phyloP scores from a whole-genome alignment of 1,284 basidiomycete genomes.

The Boletus nobilissimus region DNA sequence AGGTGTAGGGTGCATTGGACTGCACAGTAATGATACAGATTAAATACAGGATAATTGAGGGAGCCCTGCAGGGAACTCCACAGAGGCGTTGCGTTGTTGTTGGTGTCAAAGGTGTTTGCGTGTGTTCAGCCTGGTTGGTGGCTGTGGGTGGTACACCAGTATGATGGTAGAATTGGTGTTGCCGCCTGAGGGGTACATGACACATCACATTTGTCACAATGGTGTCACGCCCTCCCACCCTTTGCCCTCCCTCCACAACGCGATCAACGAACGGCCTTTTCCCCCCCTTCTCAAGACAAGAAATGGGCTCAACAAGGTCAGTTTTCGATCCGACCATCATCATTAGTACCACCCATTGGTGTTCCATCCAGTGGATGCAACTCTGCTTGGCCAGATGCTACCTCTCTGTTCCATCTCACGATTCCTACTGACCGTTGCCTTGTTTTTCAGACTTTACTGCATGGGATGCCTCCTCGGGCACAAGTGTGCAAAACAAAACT shows the following conservation, averaged over 20 bases:
- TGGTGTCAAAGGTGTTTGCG: too few relatives aligned
- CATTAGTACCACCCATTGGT: constrained; percentile 14
- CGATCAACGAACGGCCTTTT: constrained; percentile 36
- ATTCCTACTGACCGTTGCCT: constrained; percentile 13
- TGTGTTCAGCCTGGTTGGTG: too few relatives aligned
- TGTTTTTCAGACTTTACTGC: constrained; percentile 82
- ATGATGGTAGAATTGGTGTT: too few relatives aligned
- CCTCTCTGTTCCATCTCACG: background rate
- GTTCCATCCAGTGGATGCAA: constrained; percentile 49
- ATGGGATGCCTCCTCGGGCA: constrained; percentile 98
- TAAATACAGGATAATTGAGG: too few relatives aligned
- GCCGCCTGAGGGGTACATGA: too few relatives aligned
- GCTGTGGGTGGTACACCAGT: too few relatives aligned
- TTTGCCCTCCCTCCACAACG: constrained; percentile 26
- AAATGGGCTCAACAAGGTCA: constrained; percentile 84
- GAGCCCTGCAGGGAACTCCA: too few relatives aligned
- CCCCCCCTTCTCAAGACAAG: constrained; percentile 58
- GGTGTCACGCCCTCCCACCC: constrained; percentile 38
- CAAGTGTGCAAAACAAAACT: constrained; percentile 98
- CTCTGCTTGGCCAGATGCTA: constrained; percentile 33
- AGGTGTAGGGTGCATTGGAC: background rate
- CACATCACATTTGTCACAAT: background rate
- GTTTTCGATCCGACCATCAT: constrained; percentile 42
- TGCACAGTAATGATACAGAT: background rate
- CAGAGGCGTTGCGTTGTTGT: too few relatives aligned